Base-by-base conservation (phyloP, 352 stramenopile species). In the Pythium oligandrum region DNA sequence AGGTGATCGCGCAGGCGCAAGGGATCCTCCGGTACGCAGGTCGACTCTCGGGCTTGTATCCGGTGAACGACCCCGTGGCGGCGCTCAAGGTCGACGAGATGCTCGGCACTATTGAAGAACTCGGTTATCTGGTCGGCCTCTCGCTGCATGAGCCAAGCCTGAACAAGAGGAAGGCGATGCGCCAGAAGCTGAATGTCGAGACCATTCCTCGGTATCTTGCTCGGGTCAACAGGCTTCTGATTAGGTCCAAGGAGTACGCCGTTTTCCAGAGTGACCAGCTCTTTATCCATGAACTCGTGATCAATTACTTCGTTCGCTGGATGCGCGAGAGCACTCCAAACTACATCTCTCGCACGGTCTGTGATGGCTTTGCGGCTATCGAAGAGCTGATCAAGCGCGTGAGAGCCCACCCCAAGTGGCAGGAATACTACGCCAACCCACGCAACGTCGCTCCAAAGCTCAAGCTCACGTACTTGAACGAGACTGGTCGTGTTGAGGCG, bases 401-500 rank as follows among this genome's bases (percentile, higher is more conserved):
- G 31, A 39, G 46, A 4, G 42, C 54, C 37, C 66, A 74, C 40
- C 62, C 63, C 4, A 65, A 64, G 52, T 59, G 69, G 36, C 63
- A 64, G 39, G 59, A 71, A 47, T 74, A 63, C 63, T 71, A 74
- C 44, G 58, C 58, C 34, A 55, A 48, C 33, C 53, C 50, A 31
- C 63, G 48, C 17, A 50, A 59, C 48, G 46, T 44, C 35, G 48
- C 40, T 1, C 56, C 57, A 7, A 64, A 46, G 40, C 32, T 88
- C 58, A 83, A 84, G 61, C 65, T 93, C 26, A 86, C 68, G n/a
- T 91, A 93, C 66, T 84, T 91, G 37, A 7, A 35, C 1, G 43
- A 52, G 34, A 50, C 64, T 4, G 80, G 70, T 0, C 73, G 72
- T 37, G 83, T 59, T 6, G 82, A 88, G 53, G 34, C 62, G 1